A percentile compares a stretch with the other conserved stretches of the same genome.
Evolutionary conservation across 2,329 filamentous ascomycete genomes (phyloP).

Genomic region (Aspergillus proliferans): DNA sequence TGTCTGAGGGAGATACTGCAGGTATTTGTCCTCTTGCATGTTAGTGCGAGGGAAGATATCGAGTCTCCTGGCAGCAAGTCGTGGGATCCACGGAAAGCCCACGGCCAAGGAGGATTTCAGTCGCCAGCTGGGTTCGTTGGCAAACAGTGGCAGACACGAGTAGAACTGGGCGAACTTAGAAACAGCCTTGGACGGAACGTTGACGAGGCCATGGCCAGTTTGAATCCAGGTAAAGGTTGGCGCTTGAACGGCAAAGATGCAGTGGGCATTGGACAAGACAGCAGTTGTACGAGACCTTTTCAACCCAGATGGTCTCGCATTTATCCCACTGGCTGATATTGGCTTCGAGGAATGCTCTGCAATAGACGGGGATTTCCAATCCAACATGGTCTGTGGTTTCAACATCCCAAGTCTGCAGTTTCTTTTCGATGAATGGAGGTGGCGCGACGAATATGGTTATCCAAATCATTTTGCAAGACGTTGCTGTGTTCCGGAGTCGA

Average conservation of each 20-base stretch:
- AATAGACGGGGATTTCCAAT: too few species aligned
- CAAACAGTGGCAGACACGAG: conserved; percentile 2
- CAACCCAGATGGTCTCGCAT: background rate
- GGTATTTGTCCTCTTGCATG: conserved; percentile 17
- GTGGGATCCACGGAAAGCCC: conserved; percentile 4
- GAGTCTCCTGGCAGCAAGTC: conserved; percentile 1
- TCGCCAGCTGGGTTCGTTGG: background rate
- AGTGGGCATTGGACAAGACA: conserved; percentile 19
- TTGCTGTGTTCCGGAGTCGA: too few species aligned
- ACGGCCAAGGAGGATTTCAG: conserved; percentile 3
- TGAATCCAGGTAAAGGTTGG: conserved; percentile 8
- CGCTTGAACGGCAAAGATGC: conserved; percentile 20
- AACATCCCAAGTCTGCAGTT: too few species aligned
- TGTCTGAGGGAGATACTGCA: conserved; percentile 18
- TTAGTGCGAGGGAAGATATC: conserved; percentile 12
- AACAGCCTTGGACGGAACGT: background rate
- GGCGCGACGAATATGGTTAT: too few species aligned
- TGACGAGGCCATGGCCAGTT: conserved; percentile 2
- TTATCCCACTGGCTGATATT: background rate
- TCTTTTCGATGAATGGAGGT: too few species aligned
- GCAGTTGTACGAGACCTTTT: conserved; percentile 4
- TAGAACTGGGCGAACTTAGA: conserved; percentile 1
- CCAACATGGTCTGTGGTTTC: too few species aligned
- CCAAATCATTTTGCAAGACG: too few species aligned
- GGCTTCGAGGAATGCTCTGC: background rate